These are phyloP conservation scores for Beauveria asiatica DNA, from an alignment of 2,329 filamentous ascomycete genomes.

Conservation along the genomic window DNA sequence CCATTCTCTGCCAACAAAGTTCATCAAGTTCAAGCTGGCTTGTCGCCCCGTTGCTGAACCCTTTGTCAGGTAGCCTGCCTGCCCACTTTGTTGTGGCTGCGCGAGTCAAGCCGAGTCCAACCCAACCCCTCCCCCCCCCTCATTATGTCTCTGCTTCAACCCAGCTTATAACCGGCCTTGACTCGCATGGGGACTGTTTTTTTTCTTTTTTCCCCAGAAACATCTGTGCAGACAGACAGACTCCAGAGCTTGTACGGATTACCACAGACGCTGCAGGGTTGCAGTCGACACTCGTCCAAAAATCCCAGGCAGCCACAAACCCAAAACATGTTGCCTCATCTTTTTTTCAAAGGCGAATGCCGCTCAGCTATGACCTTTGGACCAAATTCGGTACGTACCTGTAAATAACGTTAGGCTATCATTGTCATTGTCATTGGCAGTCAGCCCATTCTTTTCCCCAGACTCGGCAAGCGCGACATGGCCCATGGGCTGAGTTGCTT, in stretches of 20 bases:
- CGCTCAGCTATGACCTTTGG: background rate
- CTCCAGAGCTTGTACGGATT: too few relatives aligned
- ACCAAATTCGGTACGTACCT: background rate
- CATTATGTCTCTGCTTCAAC: background rate
- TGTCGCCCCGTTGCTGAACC: too few relatives aligned
- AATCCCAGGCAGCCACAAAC: background rate
- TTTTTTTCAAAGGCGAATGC: too few relatives aligned
- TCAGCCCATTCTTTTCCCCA: slow-evolving; percentile 5
- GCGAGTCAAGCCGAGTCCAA: background rate
- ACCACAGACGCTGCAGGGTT: too few relatives aligned
- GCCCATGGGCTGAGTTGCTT: background rate
- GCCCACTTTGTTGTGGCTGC: background rate
- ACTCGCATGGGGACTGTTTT: too few relatives aligned
- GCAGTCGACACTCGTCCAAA: too few relatives aligned
- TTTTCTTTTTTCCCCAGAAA: too few relatives aligned
- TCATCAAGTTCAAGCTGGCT: too few relatives aligned
- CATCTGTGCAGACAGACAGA: too few relatives aligned
- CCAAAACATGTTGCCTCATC: background rate
- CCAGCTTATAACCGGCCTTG: background rate
- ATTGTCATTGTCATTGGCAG: background rate
- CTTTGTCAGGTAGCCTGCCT: background rate
- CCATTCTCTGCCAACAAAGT: background rate
- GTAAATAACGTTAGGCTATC: background rate
- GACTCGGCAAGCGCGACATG: background rate
- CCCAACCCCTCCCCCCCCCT: background rate